Percentiles rank a stretch among this genome's conserved stretches.
Evolutionary conservation across 768 basidiomycete genomes (phyloP).

Genomic region (Vararia minispora): DNA sequence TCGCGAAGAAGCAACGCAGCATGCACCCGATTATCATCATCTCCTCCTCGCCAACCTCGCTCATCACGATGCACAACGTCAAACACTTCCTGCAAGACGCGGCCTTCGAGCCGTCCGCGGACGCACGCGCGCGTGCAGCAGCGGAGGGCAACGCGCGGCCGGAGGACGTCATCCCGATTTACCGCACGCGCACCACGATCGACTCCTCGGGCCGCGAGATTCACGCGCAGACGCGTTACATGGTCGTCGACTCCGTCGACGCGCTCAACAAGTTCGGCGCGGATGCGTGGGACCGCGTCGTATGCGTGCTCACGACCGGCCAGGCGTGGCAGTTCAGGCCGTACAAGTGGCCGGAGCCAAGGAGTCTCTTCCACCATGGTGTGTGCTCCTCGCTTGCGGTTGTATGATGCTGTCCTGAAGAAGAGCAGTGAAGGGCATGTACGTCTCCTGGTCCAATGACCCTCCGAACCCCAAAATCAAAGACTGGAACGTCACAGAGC

Average conservation of each 20-base stretch:
- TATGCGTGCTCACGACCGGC: constrained; percentile 97
- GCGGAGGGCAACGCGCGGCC: constrained; percentile 62
- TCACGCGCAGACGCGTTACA: constrained; percentile 44
- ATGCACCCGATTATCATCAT: constrained; percentile 95
- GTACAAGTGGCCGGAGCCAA: constrained; percentile 95
- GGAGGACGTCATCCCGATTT: constrained; percentile 82
- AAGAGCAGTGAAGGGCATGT: constrained; percentile 79
- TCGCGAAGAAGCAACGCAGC: constrained; percentile 66
- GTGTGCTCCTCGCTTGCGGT: constrained; percentile 9
- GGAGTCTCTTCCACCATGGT: constrained; percentile 91
- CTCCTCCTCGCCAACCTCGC: constrained; percentile 86
- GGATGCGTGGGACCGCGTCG: constrained; percentile 94
- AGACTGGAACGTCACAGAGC: constrained; percentile 95
- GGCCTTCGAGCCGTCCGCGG: constrained; percentile 60
- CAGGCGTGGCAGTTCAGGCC: constrained; percentile 97
- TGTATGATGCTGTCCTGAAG: neutral
- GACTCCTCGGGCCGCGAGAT: constrained; percentile 55
- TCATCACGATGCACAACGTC: constrained; percentile 98
- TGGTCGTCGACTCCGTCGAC: constrained; percentile 87
- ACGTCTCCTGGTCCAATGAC: constrained; percentile 91
- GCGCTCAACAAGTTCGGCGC: constrained; percentile 85
- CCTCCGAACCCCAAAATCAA: constrained; percentile 80
- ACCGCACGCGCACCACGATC: constrained; percentile 68
- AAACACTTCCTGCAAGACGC: constrained; percentile 89
- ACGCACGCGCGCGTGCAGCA: constrained; percentile 57